Percentiles rank a stretch among this genome's conserved stretches.
phyloP scores from a whole-genome alignment of 2,329 filamentous ascomycete species.

The Clarireedia sp. region DNA sequence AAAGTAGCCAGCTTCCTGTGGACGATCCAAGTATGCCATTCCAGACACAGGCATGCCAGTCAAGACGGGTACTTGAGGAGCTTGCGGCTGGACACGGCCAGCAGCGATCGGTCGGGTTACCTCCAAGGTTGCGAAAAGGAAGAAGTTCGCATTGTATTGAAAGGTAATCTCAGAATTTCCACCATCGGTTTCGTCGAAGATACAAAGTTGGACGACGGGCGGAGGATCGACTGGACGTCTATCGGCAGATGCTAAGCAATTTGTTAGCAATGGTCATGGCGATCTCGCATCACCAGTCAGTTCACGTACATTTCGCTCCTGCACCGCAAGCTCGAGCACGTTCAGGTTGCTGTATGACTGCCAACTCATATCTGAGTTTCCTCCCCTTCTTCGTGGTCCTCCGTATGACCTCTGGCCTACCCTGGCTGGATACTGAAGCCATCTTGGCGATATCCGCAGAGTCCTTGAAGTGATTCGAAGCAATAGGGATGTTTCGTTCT shows the following conservation, averaged over 20 bases:
- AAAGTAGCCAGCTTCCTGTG: constrained; percentile 76
- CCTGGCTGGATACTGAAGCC: neutral
- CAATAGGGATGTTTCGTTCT: constrained; percentile 9
- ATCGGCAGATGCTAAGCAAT: constrained; percentile 20
- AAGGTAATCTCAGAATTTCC: constrained; percentile 55
- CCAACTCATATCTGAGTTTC: constrained; percentile 71
- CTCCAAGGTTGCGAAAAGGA: constrained; percentile 88
- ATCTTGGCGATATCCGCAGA: constrained; percentile 8
- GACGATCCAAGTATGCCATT: constrained; percentile 91
- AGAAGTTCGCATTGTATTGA: constrained; percentile 93
- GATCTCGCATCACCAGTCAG: neutral
- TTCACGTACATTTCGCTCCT: constrained; percentile 79
- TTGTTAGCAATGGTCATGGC: neutral
- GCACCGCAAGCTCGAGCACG: constrained; percentile 91
- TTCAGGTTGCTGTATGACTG: constrained; percentile 88
- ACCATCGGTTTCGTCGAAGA: constrained; percentile 57
- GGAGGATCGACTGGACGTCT: constrained; percentile 43
- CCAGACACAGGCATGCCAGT: constrained; percentile 93
- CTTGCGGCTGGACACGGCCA: constrained; percentile 61
- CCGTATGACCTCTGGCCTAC: constrained; percentile 3
- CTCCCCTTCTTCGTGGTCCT: constrained; percentile 64
- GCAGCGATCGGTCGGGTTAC: constrained; percentile 76
- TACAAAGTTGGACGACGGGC: constrained; percentile 83
- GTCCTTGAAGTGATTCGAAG: constrained; percentile 6
- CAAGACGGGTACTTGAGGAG: constrained; percentile 70